Percentiles rank a stretch among this genome's conserved stretches.
Evolutionary conservation across 2,329 filamentous ascomycete species (phyloP).

Genomic region (Camillea tinctor): DNA sequence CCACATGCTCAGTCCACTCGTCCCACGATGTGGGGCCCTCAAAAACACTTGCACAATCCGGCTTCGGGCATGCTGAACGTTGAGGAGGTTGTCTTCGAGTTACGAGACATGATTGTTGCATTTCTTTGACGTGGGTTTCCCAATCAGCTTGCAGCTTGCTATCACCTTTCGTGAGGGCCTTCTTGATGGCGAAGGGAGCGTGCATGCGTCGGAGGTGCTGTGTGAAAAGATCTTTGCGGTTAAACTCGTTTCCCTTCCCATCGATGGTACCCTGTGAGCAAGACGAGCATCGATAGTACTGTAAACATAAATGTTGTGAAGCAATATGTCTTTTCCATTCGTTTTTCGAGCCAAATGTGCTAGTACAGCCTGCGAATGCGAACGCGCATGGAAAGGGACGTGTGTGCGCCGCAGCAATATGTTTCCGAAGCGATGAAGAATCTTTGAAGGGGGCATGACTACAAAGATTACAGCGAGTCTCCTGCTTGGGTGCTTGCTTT

Average conservation of each 20-base stretch:
- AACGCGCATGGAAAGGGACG: slow-evolving; percentile 84
- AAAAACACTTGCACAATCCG: slow-evolving; percentile 71
- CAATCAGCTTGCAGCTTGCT: slow-evolving; percentile 60
- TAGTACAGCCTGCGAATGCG: slow-evolving; percentile 76
- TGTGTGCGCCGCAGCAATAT: slow-evolving; percentile 67
- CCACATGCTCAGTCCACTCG: slow-evolving; percentile 88
- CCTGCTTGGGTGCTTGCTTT: slow-evolving; percentile 52
- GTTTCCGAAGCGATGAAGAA: slow-evolving; percentile 63
- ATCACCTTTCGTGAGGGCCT: slow-evolving; percentile 56
- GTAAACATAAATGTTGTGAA: slow-evolving; percentile 79
- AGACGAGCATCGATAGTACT: slow-evolving; percentile 63
- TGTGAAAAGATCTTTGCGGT: slow-evolving; percentile 92
- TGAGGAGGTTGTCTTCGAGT: slow-evolving; percentile 68
- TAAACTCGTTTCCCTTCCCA: slow-evolving; percentile 65
- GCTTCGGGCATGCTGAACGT: slow-evolving; percentile 66
- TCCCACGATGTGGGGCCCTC: slow-evolving; percentile 78
- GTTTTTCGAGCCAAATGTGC: slow-evolving; percentile 88
- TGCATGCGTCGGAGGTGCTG: slow-evolving; percentile 96
- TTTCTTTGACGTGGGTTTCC: slow-evolving; percentile 65
- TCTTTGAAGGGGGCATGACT: slow-evolving; percentile 67
- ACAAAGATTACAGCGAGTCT: slow-evolving; percentile 60
- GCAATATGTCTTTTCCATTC: slow-evolving; percentile 96
- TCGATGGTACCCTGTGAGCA: slow-evolving; percentile 50
- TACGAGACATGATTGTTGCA: slow-evolving; percentile 73
- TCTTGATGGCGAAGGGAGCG: slow-evolving; percentile 64